Base-by-base conservation (phyloP, 2,329 filamentous ascomycete genomes). In the Cryphonectria japonica region DNA sequence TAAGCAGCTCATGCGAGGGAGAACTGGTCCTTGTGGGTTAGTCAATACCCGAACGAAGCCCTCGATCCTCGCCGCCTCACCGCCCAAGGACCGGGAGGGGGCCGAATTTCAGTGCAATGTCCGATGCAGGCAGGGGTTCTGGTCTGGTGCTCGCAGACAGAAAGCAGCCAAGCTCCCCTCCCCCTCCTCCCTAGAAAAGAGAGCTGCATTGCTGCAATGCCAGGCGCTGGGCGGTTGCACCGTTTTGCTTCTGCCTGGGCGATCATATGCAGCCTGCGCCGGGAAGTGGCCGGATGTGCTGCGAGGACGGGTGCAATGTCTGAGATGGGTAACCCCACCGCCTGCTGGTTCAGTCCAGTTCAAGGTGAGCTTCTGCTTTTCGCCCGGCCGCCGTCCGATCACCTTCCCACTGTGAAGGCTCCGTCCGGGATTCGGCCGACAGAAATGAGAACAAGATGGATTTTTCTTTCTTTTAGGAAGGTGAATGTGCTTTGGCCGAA, bases 231-330 rank as follows among this genome's bases (percentile, higher is more conserved):
- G 69, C 69, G 69, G 65, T 59, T 70, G 69, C 60, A 70, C 65
- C 62, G 69, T 60, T 29, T 46, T 16, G 39, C 37, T 37, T 34
- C 43, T n/a, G 60, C 26, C 32, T 67, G 69, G 69, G 54, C 65
- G 69, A 70, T 70, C 65, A 63, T 67, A 59, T 68, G 69, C 65
- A 68, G 67, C 52, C 67, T 60, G 67, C 52, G 54, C 63, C 67
- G 67, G 67, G 59, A 61, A 46, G 57, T 32, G 43, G 8, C 41
- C 63, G 39, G 57, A 34, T 69, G 37, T 46, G 68, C 50, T 69
- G 68, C 68, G 62, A 65, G 26, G 61, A 61, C 61, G 68, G 68
- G 26, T 14, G 16, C 26, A 22, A 16, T 22, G 57, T 22, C 67
- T n/a, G 34, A 68, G 59, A 65, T 34, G 61, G 50, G 61, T 39